phyloP scores from a whole-genome alignment of 805 yeast species.

The Tetrapisispora pingtungensis region DNA sequence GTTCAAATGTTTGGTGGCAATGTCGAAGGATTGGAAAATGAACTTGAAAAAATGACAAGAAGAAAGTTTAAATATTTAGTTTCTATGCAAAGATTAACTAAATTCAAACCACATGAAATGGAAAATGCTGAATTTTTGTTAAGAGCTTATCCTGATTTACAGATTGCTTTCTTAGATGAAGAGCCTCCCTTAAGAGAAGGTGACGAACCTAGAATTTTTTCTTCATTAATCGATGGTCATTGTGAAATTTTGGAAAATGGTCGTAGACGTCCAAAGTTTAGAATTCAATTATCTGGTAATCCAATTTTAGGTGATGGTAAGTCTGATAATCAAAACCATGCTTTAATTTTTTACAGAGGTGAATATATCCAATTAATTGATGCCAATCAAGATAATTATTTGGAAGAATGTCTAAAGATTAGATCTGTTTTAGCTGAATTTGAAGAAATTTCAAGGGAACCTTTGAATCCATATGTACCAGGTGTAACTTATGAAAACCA shows the following conservation, averaged over 20 bases:
- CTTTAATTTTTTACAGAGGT: constrained; percentile 79
- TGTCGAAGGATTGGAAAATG: constrained; percentile 90
- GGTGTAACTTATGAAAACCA: constrained; percentile 37
- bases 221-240: constrained; percentile 72
- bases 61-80: constrained; percentile 74
- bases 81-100: constrained; percentile 74
- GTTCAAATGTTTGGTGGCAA: constrained; percentile 98
- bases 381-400: constrained; percentile 91
- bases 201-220: constrained; percentile 60
- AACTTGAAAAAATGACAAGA: constrained; percentile 80
- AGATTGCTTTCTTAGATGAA: constrained; percentile 89
- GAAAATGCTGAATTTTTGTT: constrained; percentile 73
- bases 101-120: constrained; percentile 61
- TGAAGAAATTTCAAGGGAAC: constrained; percentile 59
- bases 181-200: constrained; percentile 67
- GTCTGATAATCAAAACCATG: constrained; percentile 87
- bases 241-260: constrained; percentile 64
- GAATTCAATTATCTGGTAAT: constrained; percentile 70
- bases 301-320: constrained; percentile 91
- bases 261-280: constrained; percentile 64
- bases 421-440: constrained; percentile 82
- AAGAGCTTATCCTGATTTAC: constrained; percentile 75
- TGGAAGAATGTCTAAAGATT: constrained; percentile 88
- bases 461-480: constrained; percentile 47
- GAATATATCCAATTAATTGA: constrained; percentile 91